Conservation (phyloP, 2,329 filamentous ascomycete species). For the Massarina eburnea region DNA sequence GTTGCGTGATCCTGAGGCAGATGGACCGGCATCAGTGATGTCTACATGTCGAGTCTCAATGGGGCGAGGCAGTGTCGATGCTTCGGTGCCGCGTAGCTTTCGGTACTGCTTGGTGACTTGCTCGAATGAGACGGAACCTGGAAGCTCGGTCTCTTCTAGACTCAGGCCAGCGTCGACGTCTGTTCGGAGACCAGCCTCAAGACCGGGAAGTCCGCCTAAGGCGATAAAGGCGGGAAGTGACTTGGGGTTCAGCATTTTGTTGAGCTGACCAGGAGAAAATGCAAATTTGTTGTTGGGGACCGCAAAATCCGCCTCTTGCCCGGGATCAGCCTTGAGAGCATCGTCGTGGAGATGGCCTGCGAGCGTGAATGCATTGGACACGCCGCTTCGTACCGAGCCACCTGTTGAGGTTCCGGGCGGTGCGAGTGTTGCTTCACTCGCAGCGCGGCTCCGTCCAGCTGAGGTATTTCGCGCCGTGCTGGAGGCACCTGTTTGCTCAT, state of each 20-base stretch:
- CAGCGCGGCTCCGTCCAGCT: slow-evolving; percentile 17
- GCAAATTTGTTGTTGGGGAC: slow-evolving; percentile 51
- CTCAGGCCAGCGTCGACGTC: slow-evolving; percentile 52
- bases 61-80: slow-evolving; percentile 12
- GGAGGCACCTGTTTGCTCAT: background rate
- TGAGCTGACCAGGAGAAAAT: slow-evolving; percentile 55
- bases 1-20: slow-evolving; percentile 9
- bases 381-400: slow-evolving; percentile 19
- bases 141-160: slow-evolving; percentile 50
- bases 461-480: slow-evolving; percentile 15
- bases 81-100: slow-evolving; percentile 17
- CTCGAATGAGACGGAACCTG: slow-evolving; percentile 49
- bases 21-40: slow-evolving; percentile 11
- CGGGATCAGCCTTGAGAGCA: slow-evolving; percentile 24
- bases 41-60: slow-evolving; percentile 14
- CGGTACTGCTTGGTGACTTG: slow-evolving; percentile 47
- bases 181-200: slow-evolving; percentile 54
- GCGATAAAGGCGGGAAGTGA: slow-evolving; percentile 51
- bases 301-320: slow-evolving; percentile 24
- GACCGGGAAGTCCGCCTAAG: slow-evolving; percentile 55
- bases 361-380: slow-evolving; percentile 19
- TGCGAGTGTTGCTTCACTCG: slow-evolving; percentile 25
- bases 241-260: slow-evolving; percentile 53
- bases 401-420: slow-evolving; percentile 21
- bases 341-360: slow-evolving; percentile 25